Evolutionary conservation across 2,329 filamentous ascomycete species (phyloP).

Genomic region (Akanthomyces lecanii): DNA sequence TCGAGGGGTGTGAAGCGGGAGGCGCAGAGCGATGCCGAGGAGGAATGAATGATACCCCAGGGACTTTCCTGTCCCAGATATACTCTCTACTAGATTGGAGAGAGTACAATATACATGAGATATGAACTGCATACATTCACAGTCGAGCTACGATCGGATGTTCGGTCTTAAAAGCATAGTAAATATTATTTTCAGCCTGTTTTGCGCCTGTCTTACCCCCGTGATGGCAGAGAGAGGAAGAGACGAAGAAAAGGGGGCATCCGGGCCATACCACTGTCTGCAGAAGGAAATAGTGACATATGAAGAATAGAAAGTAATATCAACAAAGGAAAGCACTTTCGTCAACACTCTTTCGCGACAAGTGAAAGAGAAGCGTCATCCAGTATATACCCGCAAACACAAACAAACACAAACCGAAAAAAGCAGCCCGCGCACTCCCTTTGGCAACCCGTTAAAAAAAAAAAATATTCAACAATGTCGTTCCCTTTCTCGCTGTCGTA

Average conservation of each 20-base stretch:
- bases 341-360: too few species aligned
- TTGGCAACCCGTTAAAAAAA: constrained; percentile 17
- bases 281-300: constrained; percentile 16
- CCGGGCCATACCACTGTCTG: constrained; percentile 6
- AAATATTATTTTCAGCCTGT: neutral
- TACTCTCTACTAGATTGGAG: neutral
- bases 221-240: neutral
- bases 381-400: constrained; percentile 10
- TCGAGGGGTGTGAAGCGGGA: constrained; percentile 8
- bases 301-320: constrained; percentile 13
- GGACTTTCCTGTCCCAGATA: neutral
- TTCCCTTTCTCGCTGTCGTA: constrained; percentile 2
- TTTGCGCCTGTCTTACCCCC: neutral
- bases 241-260: neutral
- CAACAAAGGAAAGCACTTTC: neutral
- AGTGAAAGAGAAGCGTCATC: neutral
- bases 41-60: constrained; percentile 5
- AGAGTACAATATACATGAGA: neutral
- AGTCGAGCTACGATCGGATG: neutral
- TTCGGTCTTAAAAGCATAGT: neutral
- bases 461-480: constrained; percentile 7
- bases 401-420: constrained; percentile 2
- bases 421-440: constrained; percentile 5
- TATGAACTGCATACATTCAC: neutral
- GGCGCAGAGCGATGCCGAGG: constrained; percentile 11